Percentiles rank a stretch among this genome's conserved stretches.
These are phyloP conservation scores for Cubamyces lactineus DNA, from an alignment of 768 basidiomycete genomes.

Conservation along the genomic window DNA sequence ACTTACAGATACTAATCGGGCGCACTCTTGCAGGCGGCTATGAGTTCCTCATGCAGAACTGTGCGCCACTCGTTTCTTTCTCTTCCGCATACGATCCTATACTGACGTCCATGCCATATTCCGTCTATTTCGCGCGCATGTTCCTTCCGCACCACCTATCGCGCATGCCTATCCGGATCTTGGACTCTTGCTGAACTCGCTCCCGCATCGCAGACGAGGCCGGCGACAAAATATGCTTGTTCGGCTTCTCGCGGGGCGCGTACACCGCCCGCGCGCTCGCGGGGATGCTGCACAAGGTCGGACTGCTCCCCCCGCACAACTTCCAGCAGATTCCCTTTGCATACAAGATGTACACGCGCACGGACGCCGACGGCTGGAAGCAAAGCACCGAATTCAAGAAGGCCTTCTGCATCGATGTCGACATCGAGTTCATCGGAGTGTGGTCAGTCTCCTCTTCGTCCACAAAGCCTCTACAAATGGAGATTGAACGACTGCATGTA, in stretches of 20 bases:
- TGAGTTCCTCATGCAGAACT: constrained; percentile 80
- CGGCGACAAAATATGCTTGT: constrained; percentile 79
- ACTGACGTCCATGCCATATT: constrained; percentile 1
- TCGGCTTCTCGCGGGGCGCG: constrained; percentile 81
- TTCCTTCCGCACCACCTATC: background rate
- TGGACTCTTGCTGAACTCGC: background rate
- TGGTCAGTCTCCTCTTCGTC: constrained; percentile 47
- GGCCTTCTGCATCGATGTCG: constrained; percentile 71
- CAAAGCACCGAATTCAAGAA: constrained; percentile 74
- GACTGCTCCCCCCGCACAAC: constrained; percentile 69
- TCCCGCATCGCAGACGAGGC: constrained; percentile 49
- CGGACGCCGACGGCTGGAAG: constrained; percentile 60
- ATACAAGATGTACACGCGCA: constrained; percentile 69
- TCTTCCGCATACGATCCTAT: background rate
- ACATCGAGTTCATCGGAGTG: constrained; percentile 74
- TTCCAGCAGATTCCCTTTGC: constrained; percentile 81
- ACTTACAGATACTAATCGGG: background rate
- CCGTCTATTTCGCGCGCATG: background rate
- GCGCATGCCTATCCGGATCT: background rate
- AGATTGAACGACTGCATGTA: constrained; percentile 27
- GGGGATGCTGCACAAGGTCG: constrained; percentile 79
- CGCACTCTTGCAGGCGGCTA: constrained; percentile 57
- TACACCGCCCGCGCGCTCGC: constrained; percentile 72
- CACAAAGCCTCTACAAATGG: background rate
- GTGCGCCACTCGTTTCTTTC: constrained; percentile 38